Evolutionary conservation across 371 early-diverging fungal species (phyloP), one percentile per base, ranked within the genome.

Genomic region (Apophysomyces trapeziformis): DNA sequence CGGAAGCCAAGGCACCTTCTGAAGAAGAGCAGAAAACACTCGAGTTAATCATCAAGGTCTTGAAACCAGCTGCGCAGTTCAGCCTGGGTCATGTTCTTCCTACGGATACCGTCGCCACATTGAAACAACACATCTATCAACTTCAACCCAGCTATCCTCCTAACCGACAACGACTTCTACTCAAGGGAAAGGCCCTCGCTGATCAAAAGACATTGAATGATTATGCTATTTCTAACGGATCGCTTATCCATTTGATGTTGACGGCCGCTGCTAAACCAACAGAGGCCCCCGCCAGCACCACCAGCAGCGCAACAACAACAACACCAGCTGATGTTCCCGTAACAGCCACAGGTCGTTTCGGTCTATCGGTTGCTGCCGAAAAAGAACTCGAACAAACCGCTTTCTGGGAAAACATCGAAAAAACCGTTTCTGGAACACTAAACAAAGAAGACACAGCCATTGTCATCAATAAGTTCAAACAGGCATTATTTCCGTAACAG

Each of bases 161-260:
- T 11, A 66, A 65, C 7, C 79, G 78, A 35, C 90, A 89, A 60
- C 83, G 87, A 21, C 73, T 89, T 39, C 75, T 89, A 39, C 72
- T 88, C 21, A 88, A 86, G 67, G 90, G 90, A 38, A 89, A 89
- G 65, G 84, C 83, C 11, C 73, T 89, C 57, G 61, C 76, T 7
- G 90, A 89, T 62, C 77, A 68, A 62, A 86, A 87, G 70, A 67
- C 70, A 12, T 63, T 89, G 61, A 66, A 61, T 16, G 88, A 89
- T 35, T 83, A 85, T 60, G 71, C 69, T 13, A 47, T 89, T 36
- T 57, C 67, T 7, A 64, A 82, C 37, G 85, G 75, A 18, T 72
- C 80, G 4, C 66, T 74, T 9, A 63, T 89, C 5, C 85, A 87
- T 66, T 72, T 88, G 61, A 86, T 88, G 75, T 56, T 84, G 35